These are phyloP conservation scores for Colletotrichum neosansevieriae DNA, from an alignment of 2,329 filamentous ascomycete species.

Conservation along the genomic window DNA sequence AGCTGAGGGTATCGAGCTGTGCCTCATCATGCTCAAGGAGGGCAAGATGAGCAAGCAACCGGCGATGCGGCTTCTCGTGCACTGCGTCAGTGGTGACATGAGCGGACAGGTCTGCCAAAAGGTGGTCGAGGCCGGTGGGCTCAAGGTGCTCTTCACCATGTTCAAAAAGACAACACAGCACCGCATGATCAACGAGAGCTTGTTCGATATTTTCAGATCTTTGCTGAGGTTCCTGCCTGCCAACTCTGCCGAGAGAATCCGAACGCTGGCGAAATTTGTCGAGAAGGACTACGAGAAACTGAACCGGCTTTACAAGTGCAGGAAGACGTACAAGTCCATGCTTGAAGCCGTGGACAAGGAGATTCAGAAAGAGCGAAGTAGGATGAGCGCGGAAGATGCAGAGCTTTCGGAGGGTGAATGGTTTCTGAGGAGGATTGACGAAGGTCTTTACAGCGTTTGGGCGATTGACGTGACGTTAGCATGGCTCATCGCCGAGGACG, in stretches of 20 bases:
- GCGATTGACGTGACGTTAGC: constrained; percentile 86
- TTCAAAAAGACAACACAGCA: constrained; percentile 79
- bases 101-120: constrained; percentile 76
- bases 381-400: constrained; percentile 62
- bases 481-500: constrained; percentile 93
- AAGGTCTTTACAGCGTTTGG: constrained; percentile 86
- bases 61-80: constrained; percentile 85
- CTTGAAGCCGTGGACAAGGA: constrained; percentile 72
- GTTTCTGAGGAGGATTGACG: constrained; percentile 81
- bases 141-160: constrained; percentile 86
- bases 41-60: constrained; percentile 85
- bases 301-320: constrained; percentile 75
- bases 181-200: constrained; percentile 63
- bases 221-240: constrained; percentile 84
- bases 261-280: constrained; percentile 91
- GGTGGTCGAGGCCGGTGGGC: constrained; percentile 83
- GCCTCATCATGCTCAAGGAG: constrained; percentile 90
- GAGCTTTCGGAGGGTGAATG: constrained; percentile 76
- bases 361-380: constrained; percentile 60
- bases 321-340: constrained; percentile 76
- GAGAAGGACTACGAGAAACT: constrained; percentile 95
- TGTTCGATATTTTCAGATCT: constrained; percentile 86
- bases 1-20: constrained; percentile 92
- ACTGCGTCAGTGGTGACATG: constrained; percentile 70
- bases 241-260: constrained; percentile 81